Conservation (phyloP, 306 rosid genomes). For the Quercus bicolor region DNA sequence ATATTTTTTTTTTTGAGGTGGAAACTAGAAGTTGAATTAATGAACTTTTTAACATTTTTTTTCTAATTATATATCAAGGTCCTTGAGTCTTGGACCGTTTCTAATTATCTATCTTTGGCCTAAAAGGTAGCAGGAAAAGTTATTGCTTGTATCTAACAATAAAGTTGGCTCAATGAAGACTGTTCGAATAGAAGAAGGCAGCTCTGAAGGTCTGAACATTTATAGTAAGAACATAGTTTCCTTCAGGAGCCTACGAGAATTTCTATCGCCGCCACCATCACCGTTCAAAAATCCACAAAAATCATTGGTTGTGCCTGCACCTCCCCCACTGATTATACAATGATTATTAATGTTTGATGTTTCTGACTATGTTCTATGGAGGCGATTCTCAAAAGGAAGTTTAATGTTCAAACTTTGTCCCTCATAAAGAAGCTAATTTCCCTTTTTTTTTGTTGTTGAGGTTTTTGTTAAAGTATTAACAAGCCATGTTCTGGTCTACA, state of each 20-base stretch:
- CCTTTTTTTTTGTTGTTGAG: neutral
- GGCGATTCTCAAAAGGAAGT: neutral
- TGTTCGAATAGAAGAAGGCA: neutral
- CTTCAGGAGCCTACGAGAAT: neutral
- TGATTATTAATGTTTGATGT: neutral
- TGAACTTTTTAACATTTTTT: neutral
- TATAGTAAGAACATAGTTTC: neutral
- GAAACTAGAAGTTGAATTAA: neutral
- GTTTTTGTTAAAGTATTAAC: too few species aligned
- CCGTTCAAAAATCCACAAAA: slow-evolving; percentile 7
- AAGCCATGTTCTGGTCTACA: too few species aligned
- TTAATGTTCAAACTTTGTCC: neutral
- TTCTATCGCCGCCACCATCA: slow-evolving; percentile 26
- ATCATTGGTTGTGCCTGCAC: neutral
- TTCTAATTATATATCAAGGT: neutral
- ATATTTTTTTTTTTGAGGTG: too few species aligned
- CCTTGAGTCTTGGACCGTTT: neutral
- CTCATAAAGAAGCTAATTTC: neutral
- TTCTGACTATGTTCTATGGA: neutral
- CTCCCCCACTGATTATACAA: slow-evolving; percentile 3
- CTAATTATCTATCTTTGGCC: neutral
- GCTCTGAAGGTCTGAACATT: slow-evolving; percentile 3
- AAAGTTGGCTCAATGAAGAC: slow-evolving; percentile 6
- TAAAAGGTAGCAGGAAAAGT: slow-evolving; percentile 10
- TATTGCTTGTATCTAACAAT: neutral